These are phyloP conservation scores for Phytophthora colocasiae DNA, from an alignment of 352 stramenopile genomes.

Conservation along the genomic window DNA sequence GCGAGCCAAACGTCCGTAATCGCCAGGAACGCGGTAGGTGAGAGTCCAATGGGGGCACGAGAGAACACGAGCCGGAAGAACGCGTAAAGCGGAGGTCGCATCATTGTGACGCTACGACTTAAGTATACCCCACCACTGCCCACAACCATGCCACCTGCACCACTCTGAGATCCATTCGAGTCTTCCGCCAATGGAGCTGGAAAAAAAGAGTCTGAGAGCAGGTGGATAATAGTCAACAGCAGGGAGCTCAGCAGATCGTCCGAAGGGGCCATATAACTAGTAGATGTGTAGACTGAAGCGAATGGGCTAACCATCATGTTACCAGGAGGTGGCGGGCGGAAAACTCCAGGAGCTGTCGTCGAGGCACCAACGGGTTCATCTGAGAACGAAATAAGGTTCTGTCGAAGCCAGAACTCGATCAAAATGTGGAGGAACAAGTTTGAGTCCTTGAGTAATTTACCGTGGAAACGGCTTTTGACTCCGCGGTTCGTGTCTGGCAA, in stretches of 20 bases:
- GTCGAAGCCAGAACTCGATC: conserved; percentile 90
- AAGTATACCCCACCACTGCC: conserved; percentile 66
- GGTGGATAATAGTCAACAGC: conserved; percentile 82
- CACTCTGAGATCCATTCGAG: conserved; percentile 27
- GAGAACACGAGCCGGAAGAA: conserved; percentile 89
- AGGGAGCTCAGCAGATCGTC: conserved; percentile 86
- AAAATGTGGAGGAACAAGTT: conserved; percentile 88
- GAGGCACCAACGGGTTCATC: conserved; percentile 51
- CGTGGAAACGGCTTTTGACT: conserved; percentile 79
- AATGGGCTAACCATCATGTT: conserved; percentile 70
- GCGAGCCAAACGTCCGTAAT: conserved; percentile 89
- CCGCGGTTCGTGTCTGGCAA: conserved; percentile 67
- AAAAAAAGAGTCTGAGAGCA: conserved; percentile 86
- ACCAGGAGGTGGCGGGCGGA: conserved; percentile 15
- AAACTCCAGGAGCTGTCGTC: conserved; percentile 27
- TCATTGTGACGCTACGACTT: conserved; percentile 74
- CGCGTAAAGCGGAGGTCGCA: conserved; percentile 81
- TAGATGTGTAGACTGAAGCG: conserved; percentile 79
- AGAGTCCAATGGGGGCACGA: conserved; percentile 76
- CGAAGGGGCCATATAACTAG: conserved; percentile 84
- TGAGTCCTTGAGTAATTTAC: conserved; percentile 77
- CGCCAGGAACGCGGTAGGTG: conserved; percentile 79
- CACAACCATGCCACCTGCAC: conserved; percentile 27
- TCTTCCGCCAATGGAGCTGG: conserved; percentile 54
- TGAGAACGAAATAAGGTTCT: conserved; percentile 88